Evolutionary conservation across 2,329 filamentous ascomycete genomes (phyloP).

Genomic region (Thielaviopsis musarum): DNA sequence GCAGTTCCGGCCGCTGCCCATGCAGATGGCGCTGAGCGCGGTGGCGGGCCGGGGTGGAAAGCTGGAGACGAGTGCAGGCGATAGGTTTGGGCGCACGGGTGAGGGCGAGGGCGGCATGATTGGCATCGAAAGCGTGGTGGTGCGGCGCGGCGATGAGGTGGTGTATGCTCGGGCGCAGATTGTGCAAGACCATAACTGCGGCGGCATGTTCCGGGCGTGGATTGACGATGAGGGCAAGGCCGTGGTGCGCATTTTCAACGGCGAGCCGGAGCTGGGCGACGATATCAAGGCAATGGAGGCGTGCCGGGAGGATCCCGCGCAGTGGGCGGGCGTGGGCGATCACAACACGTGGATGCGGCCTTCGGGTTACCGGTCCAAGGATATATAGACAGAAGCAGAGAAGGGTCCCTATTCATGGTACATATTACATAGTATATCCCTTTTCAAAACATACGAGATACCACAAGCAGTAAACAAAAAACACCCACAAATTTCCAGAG

Average conservation of each 20-base stretch:
- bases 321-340: slow-evolving; percentile 1
- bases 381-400: neutral
- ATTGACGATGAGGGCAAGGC: slow-evolving; percentile 43
- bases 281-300: slow-evolving; percentile 3
- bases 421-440: neutral
- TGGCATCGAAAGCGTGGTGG: slow-evolving; percentile 48
- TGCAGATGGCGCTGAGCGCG: slow-evolving; percentile 40
- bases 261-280: slow-evolving; percentile 8
- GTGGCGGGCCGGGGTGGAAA: slow-evolving; percentile 58
- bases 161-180: slow-evolving; percentile 33
- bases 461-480: neutral
- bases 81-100: slow-evolving; percentile 52
- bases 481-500: neutral
- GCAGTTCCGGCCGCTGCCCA: slow-evolving; percentile 37
- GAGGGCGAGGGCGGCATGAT: slow-evolving; percentile 80
- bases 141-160: slow-evolving; percentile 26
- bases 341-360: slow-evolving; percentile 5
- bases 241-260: slow-evolving; percentile 32
- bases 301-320: slow-evolving; percentile 1
- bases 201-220: slow-evolving; percentile 76
- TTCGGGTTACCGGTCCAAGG: slow-evolving; percentile 8
- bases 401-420: neutral
- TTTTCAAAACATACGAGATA: neutral
- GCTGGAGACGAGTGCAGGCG: slow-evolving; percentile 55
- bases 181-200: slow-evolving; percentile 68